Evolutionary conservation across 2,329 filamentous ascomycete genomes (phyloP).

Genomic region (Phoma sp.): DNA sequence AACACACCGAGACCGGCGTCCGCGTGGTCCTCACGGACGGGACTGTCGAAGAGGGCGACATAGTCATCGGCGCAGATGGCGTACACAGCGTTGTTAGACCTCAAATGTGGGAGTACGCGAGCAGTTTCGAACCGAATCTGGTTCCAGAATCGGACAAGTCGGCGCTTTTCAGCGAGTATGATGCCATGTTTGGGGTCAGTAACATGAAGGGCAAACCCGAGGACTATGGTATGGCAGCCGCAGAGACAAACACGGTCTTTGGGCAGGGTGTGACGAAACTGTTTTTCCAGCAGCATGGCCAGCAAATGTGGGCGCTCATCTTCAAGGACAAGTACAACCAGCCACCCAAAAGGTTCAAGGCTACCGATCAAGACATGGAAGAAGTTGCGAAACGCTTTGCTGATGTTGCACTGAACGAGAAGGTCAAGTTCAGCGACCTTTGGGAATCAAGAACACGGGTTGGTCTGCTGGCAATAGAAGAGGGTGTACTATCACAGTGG

Average conservation of each 20-base stretch:
- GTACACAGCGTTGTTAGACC: slow-evolving; percentile 29
- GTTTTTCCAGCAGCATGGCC: slow-evolving; percentile 30
- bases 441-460: slow-evolving; percentile 32
- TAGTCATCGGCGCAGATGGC: slow-evolving; percentile 37
- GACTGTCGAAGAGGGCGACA: slow-evolving; percentile 24
- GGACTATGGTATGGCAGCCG: slow-evolving; percentile 34
- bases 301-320: slow-evolving; percentile 19
- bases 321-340: slow-evolving; percentile 19
- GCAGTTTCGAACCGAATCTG: slow-evolving; percentile 6
- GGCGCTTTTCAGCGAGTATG: slow-evolving; percentile 9
- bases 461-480: slow-evolving; percentile 42
- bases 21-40: slow-evolving; percentile 26
- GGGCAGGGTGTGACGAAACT: slow-evolving; percentile 37
- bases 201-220: slow-evolving; percentile 11
- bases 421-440: slow-evolving; percentile 45
- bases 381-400: slow-evolving; percentile 33
- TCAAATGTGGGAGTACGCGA: slow-evolving; percentile 34
- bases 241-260: slow-evolving; percentile 30
- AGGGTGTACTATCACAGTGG: slow-evolving; percentile 52
- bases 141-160: slow-evolving; percentile 22
- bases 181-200: slow-evolving; percentile 24
- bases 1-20: slow-evolving; percentile 22
- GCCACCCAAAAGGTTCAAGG: slow-evolving; percentile 15
- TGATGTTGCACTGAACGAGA: slow-evolving; percentile 35
- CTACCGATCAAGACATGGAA: slow-evolving; percentile 38